Evolutionary conservation across 257 asterid genomes (phyloP), one percentile per base, ranked within the genome.

Genomic region (Sherardia arvensis): DNA sequence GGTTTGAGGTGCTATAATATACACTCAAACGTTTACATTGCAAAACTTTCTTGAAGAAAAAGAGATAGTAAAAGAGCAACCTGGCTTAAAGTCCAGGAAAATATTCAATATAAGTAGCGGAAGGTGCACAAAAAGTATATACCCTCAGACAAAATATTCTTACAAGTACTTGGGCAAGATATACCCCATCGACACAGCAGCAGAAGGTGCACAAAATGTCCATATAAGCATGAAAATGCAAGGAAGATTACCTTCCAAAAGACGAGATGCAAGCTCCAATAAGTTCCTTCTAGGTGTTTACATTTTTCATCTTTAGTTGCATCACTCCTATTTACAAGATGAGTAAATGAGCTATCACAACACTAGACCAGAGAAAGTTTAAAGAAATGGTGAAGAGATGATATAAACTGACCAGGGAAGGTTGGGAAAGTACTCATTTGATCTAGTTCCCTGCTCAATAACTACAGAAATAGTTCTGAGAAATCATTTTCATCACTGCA

Each of bases 381-480:
- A 25, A 20, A 29, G 28, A 66, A 45, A 8, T n/a, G n/a, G 38
- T 27, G 34, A 49, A 26, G 38, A 60, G 61, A 45, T 45, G 21
- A 38, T 5, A 45, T 61, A 53, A 49, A 79, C 80, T 66, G 71
- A 88, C 98, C 96, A 77, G 62, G 78, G 71, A 30, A 69, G 61
- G 75, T 40, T 74, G 70, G 78, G 62, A 73, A 68, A 71, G 73
- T 74, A 71, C 79, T 82, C 87, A 89, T 85, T 65, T 81, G 95
- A 78, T 92, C 96, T 72, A 92, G 90, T 80, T 92, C 99, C 87
- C 77, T 92, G 84, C 77, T 69, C 32, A 89, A 66, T 33, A 89
- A 82, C 73, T 92, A 97, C 77, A 85, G 70, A 62, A 92, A 84
- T 81, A 89, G 92, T 71, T 85, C 95, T 15, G 84, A 73, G 66